Percentiles rank a stretch among this genome's conserved stretches.
phyloP scores from a whole-genome alignment of 169 alveolate species.

The Hepatocystis sp. region DNA sequence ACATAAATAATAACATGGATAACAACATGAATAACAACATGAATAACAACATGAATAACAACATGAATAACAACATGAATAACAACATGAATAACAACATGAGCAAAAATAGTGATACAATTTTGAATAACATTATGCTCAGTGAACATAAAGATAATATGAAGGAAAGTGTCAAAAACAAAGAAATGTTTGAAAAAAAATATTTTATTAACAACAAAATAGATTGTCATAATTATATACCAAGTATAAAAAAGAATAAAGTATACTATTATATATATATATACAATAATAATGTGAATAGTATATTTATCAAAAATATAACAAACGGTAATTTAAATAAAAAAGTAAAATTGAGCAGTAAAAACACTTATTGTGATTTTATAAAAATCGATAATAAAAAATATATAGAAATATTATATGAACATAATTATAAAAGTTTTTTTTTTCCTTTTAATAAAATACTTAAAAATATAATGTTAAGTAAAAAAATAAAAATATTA shows the following conservation, averaged over 20 bases:
- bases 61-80: too few species aligned
- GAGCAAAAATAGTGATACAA: too few species aligned
- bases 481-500: constrained; percentile 12
- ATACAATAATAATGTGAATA: constrained; percentile 35
- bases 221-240: too few species aligned
- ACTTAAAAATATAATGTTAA: constrained; percentile 6
- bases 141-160: background rate
- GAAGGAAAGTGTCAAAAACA: background rate
- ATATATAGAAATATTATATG: constrained; percentile 13
- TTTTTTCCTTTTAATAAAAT: constrained; percentile 65
- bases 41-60: too few species aligned
- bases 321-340: background rate
- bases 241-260: too few species aligned
- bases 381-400: constrained; percentile 10
- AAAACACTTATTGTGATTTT: constrained; percentile 42
- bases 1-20: too few species aligned
- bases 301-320: constrained; percentile 14
- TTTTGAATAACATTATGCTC: too few species aligned
- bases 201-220: background rate
- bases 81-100: too few species aligned
- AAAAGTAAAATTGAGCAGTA: constrained; percentile 7
- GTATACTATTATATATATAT: constrained; percentile 32
- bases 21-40: too few species aligned
- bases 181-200: background rate
- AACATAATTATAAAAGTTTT: constrained; percentile 15